phyloP scores from a whole-genome alignment of 73 alveolate species.

The Paramecium octaurelia region DNA sequence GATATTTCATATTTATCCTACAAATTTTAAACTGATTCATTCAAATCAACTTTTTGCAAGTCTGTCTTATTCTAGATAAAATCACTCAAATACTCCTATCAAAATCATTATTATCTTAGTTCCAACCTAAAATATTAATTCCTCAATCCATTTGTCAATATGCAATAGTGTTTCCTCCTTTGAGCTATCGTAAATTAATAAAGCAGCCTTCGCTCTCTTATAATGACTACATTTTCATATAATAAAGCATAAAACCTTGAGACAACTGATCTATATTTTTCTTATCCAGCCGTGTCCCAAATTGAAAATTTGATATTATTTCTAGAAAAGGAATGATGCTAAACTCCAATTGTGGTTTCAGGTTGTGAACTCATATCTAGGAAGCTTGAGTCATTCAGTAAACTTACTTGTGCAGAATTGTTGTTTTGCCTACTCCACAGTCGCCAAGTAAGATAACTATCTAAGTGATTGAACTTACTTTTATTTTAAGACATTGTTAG shows the following conservation, averaged over 20 bases:
- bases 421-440: conserved; percentile 90
- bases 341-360: not conserved
- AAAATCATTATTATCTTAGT: not conserved
- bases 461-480: not conserved
- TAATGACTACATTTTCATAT: not conserved
- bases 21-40: not conserved
- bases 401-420: not conserved
- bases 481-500: conserved; percentile 6
- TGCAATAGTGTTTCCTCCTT: not conserved
- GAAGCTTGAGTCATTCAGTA: not conserved
- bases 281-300: conserved; percentile 73
- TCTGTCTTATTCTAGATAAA: not conserved
- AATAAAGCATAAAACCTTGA: not conserved
- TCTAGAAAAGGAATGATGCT: not conserved
- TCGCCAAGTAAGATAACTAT: conserved; percentile 89
- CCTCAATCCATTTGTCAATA: conserved; percentile 9
- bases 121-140: not conserved
- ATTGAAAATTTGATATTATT: conserved; percentile 72
- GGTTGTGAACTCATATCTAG: not conserved
- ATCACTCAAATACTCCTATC: not conserved
- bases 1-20: not conserved
- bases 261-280: conserved; percentile 48
- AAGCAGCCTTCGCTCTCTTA: not conserved
- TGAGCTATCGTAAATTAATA: not conserved
- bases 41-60: not conserved